Evolutionary conservation across 2,329 filamentous ascomycete species (phyloP), one percentile per base, ranked within the genome.

Genomic region (Trichoderma citrinoviride): DNA sequence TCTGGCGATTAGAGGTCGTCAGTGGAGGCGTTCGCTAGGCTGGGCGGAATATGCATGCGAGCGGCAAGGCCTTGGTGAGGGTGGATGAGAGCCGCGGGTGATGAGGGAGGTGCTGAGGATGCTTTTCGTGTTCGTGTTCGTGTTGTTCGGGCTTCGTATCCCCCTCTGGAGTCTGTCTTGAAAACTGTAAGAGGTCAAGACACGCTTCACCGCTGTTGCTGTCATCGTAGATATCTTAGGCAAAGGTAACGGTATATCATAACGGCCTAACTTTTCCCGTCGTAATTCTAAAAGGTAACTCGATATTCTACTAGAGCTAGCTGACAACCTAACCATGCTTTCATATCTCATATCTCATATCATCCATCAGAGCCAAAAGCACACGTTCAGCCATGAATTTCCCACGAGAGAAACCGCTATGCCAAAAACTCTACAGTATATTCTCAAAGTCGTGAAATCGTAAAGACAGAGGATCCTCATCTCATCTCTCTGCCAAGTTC

Each of bases 51-150:
- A 62, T 76, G 33, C 74, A 77, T 65, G 74, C 77, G 0, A 71
- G 71, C 14, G 78, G 78, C 0, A 80, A 80, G 70, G 70, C 80
- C 2, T 66, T 80, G 44, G 73, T 79, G 33, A 73, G 73, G 67
- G 73, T 77, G 15, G 70, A 73, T 65, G 60, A 66, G 1, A 33
- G 66, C n/a, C 5, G 40, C 73, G 52, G 68, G 65, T 2, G 70
- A 74, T 46, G 67, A 73, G 23, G 72, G n/a, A n/a, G 72, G 23
- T 67, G 53, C 19, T 71, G 37, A 68, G 44, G 19, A 14, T 7
- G 27, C 63, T 19, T 8, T 46, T 53, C 49, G 49, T 54, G 58
- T 61, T 61, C 58, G 58, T 61, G 58, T 61, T 61, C 58, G 58
- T 53, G 47, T 61, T 37, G 33, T 37, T 33, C 12, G 12, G 33